Conservation (phyloP, 1,284 basidiomycete species). For the Cryptococcus sp. region DNA sequence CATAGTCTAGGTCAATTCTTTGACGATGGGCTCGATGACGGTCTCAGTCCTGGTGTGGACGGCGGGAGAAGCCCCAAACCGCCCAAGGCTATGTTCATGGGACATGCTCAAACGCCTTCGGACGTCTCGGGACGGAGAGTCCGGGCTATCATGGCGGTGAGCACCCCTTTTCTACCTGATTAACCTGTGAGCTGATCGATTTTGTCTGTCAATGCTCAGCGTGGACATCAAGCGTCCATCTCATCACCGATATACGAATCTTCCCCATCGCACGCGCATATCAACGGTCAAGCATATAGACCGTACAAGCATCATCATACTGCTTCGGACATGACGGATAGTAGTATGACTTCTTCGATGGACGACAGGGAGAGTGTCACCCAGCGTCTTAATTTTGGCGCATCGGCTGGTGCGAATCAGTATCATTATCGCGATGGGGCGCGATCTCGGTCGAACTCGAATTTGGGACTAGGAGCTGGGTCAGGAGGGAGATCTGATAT, state of each 20-base stretch:
- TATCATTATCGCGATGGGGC: not conserved
- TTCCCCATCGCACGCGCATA: slow-evolving; percentile 14
- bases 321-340: slow-evolving; percentile 11
- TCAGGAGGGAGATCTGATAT: too few relatives aligned
- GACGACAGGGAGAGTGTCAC: slow-evolving; percentile 19
- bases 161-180: slow-evolving; percentile 3
- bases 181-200: not conserved
- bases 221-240: slow-evolving; percentile 31
- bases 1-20: slow-evolving; percentile 86
- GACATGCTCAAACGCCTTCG: slow-evolving; percentile 23
- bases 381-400: slow-evolving; percentile 12
- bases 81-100: slow-evolving; percentile 2
- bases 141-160: slow-evolving; percentile 38
- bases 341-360: slow-evolving; percentile 19
- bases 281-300: slow-evolving; percentile 8
- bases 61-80: too few relatives aligned
- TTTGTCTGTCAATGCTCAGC: slow-evolving; percentile 9
- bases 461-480: not conserved
- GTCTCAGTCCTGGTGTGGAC: not conserved
- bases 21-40: slow-evolving; percentile 58
- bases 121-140: slow-evolving; percentile 33
- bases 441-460: not conserved
- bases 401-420: not conserved
- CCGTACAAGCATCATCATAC: slow-evolving; percentile 7
- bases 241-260: slow-evolving; percentile 35